phyloP scores from a whole-genome alignment of 768 basidiomycete genomes.

The Suillus variegatus region DNA sequence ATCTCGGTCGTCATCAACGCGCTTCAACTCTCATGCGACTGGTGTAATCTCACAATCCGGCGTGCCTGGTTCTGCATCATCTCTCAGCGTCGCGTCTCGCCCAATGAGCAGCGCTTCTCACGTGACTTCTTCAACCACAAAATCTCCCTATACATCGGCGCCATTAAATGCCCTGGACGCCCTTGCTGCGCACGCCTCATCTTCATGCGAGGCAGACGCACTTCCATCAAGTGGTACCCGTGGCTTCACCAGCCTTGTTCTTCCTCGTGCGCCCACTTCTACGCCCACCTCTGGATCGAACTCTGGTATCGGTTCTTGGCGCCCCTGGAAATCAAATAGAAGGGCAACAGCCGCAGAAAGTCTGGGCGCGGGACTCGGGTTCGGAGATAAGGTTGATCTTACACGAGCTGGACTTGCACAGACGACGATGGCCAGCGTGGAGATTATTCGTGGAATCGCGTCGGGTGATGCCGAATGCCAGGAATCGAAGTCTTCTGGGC shows the following conservation, averaged over 20 bases:
- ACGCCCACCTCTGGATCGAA: conserved; percentile 19
- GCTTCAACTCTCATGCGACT: conserved; percentile 5
- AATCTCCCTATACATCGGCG: conserved; percentile 31
- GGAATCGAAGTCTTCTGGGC: conserved; percentile 21
- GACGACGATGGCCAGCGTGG: conserved; percentile 87
- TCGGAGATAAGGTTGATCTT: conserved; percentile 63
- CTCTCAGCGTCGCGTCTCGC: conserved; percentile 15
- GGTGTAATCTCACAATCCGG: conserved; percentile 5
- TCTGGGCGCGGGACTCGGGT: conserved; percentile 28
- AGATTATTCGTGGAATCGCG: conserved; percentile 63
- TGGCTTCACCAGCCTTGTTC: conserved; percentile 54
- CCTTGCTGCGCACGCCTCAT: conserved; percentile 31
- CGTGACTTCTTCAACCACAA: conserved; percentile 25
- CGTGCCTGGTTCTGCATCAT: conserved; percentile 11
- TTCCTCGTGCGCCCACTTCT: conserved; percentile 42
- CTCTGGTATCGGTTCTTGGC: conserved; percentile 9
- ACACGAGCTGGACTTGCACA: conserved; percentile 78
- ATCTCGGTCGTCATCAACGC: conserved; percentile 6
- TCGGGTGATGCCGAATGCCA: conserved; percentile 20
- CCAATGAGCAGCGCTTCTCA: conserved; percentile 17
- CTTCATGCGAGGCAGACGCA: conserved; percentile 24
- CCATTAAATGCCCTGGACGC: conserved; percentile 33
- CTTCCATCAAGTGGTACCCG: conserved; percentile 54
- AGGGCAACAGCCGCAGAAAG: conserved; percentile 24
- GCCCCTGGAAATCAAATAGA: conserved; percentile 27